phyloP scores from a whole-genome alignment of 1,139 yeast genomes.

The Nakaseomyces nivariensis region DNA sequence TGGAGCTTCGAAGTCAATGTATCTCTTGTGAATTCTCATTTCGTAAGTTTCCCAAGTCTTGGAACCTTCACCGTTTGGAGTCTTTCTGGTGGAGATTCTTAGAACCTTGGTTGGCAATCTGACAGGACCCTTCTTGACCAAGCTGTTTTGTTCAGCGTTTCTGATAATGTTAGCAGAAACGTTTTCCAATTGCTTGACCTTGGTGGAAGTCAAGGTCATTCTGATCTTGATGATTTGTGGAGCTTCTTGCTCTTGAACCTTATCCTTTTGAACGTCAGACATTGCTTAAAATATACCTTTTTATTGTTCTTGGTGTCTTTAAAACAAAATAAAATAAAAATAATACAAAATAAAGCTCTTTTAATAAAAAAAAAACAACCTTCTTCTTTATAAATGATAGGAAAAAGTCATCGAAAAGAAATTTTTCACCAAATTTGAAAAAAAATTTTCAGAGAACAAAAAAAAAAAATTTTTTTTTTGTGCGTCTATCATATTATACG shows the following conservation, averaged over 20 bases:
- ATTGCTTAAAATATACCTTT: slow-evolving; percentile 40
- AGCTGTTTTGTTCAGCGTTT: slow-evolving; percentile 76
- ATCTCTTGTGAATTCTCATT: slow-evolving; percentile 99
- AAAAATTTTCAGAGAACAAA: no score
- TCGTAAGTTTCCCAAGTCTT: slow-evolving; percentile 99
- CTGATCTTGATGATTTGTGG: slow-evolving; percentile 93
- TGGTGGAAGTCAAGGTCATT: slow-evolving; percentile 98
- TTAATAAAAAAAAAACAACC: neutral
- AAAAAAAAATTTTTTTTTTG: neutral
- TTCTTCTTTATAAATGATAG: neutral
- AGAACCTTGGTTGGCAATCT: slow-evolving; percentile 99
- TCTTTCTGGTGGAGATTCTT: slow-evolving; percentile 98
- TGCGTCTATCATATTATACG: neutral
- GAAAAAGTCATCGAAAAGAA: neutral
- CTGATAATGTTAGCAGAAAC: slow-evolving; percentile 80
- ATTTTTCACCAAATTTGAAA: neutral
- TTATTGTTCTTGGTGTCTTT: slow-evolving; percentile 11
- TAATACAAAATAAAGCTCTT: neutral
- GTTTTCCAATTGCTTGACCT: slow-evolving; percentile 96
- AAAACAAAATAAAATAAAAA: neutral
- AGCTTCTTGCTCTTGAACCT: slow-evolving; percentile 68
- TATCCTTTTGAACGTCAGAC: slow-evolving; percentile 84
- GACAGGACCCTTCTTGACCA: slow-evolving; percentile 96
- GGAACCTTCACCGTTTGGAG: slow-evolving; percentile 99
- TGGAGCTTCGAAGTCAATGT: slow-evolving; percentile 97